phyloP scores from a whole-genome alignment of 805 yeast species.

The Hanseniaspora clermontiae region DNA sequence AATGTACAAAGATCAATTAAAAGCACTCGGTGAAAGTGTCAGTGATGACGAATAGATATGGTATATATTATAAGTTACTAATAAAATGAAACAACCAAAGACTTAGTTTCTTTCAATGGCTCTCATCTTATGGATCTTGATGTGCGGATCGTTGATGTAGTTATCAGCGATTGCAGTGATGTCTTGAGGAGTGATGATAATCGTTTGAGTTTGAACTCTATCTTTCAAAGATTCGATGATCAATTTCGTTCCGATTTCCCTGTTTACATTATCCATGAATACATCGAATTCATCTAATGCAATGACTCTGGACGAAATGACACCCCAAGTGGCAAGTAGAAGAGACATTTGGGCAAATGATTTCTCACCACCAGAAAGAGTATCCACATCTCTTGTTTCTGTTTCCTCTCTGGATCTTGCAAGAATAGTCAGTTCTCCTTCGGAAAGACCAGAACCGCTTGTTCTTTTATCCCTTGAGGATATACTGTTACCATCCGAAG shows the following conservation, averaged over 20 bases:
- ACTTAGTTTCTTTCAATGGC: slow-evolving; percentile 29
- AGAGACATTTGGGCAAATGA: slow-evolving; percentile 86
- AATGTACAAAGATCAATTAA: slow-evolving; percentile 42
- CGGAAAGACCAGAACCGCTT: not conserved
- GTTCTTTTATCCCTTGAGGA: not conserved
- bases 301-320: slow-evolving; percentile 75
- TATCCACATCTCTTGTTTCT: slow-evolving; percentile 51
- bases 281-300: slow-evolving; percentile 97
- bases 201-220: slow-evolving; percentile 54
- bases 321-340: slow-evolving; percentile 79
- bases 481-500: not conserved
- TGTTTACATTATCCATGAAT: slow-evolving; percentile 87
- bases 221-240: slow-evolving; percentile 56
- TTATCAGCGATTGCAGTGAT: slow-evolving; percentile 54
- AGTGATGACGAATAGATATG: slow-evolving; percentile 59
- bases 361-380: slow-evolving; percentile 93
- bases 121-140: slow-evolving; percentile 50
- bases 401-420: slow-evolving; percentile 12
- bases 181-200: slow-evolving; percentile 90
- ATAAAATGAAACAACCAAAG: too few relatives aligned
- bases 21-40: slow-evolving; percentile 43
- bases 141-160: slow-evolving; percentile 32
- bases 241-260: slow-evolving; percentile 63
- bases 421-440: slow-evolving; percentile 5
- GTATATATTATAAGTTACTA: slow-evolving; percentile 18